These are phyloP conservation scores for Vishniacozyma victoriae DNA, from an alignment of 768 basidiomycete genomes.

Conservation along the genomic window DNA sequence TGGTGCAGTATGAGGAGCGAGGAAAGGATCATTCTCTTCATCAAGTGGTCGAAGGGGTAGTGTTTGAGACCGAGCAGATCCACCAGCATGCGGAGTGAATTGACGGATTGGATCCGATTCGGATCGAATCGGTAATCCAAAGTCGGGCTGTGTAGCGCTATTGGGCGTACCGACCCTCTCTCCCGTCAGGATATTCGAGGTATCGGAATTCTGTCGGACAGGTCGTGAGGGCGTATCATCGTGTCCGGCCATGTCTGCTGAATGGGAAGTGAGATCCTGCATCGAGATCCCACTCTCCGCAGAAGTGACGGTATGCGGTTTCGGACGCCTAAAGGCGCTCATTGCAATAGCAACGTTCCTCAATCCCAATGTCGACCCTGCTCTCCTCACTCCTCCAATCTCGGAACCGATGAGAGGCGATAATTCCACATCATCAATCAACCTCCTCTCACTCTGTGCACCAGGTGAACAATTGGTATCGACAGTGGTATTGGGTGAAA, in stretches of 20 bases:
- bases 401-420: slow-evolving; percentile 8
- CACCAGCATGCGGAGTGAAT: slow-evolving; percentile 4
- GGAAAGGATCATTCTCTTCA: background rate
- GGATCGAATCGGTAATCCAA: slow-evolving; percentile 1
- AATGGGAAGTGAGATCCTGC: background rate
- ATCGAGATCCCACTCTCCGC: background rate
- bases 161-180: background rate
- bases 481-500: background rate
- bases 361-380: background rate
- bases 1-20: background rate
- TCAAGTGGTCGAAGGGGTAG: background rate
- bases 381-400: slow-evolving; percentile 2
- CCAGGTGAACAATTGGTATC: slow-evolving; percentile 2
- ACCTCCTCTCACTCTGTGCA: slow-evolving; percentile 6
- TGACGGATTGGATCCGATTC: slow-evolving; percentile 4
- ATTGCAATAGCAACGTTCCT: background rate
- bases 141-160: background rate
- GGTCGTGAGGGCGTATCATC: too few relatives aligned
- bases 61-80: background rate
- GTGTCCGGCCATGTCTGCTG: too few relatives aligned
- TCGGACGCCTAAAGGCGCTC: background rate
- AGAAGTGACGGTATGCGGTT: background rate
- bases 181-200: too few relatives aligned
- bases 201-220: background rate
- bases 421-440: background rate